Evolutionary conservation across 108 stramenopile species (phyloP).

Genomic region (Aureococcus anophagefferens): DNA sequence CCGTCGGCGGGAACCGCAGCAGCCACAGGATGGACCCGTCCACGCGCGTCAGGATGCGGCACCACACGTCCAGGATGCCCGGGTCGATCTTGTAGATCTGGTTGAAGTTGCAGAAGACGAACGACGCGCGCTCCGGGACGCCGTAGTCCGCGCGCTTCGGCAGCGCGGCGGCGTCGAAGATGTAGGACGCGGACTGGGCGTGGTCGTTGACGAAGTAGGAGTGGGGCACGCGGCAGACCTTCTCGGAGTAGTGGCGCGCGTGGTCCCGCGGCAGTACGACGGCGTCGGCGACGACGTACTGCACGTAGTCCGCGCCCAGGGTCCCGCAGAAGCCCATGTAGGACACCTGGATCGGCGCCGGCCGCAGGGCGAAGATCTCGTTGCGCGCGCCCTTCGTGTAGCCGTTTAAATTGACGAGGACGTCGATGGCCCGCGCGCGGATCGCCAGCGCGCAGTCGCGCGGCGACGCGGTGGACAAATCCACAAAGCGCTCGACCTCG

Average conservation of each 20-base stretch:
- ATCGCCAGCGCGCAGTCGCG: conserved; percentile 33
- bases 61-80: conserved; percentile 34
- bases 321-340: conserved; percentile 36
- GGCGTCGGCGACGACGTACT: conserved; percentile 40
- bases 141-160: conserved; percentile 32
- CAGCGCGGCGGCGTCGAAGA: conserved; percentile 10
- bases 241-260: conserved; percentile 40
- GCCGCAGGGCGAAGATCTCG: conserved; percentile 46
- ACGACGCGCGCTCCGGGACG: conserved; percentile 52
- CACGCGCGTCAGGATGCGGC: conserved; percentile 32
- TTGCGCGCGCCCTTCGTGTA: conserved; percentile 47
- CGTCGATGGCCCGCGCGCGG: conserved; percentile 22
- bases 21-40: conserved; percentile 40
- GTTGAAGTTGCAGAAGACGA: conserved; percentile 31
- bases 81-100: conserved; percentile 51
- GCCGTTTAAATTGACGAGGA: conserved; percentile 47
- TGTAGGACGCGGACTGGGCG: conserved; percentile 29
- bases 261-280: conserved; percentile 34
- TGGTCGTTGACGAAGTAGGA: conserved; percentile 49
- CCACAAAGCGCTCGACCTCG: no score
- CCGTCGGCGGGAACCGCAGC: conserved; percentile 40
- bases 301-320: conserved; percentile 16
- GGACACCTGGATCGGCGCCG: conserved; percentile 35
- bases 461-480: no score
- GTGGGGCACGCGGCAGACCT: conserved; percentile 39